A percentile compares a stretch with the other conserved stretches of the same genome.
phyloP scores from a whole-genome alignment of 2,329 filamentous ascomycete species.

The Herpotrichia juniperi region DNA sequence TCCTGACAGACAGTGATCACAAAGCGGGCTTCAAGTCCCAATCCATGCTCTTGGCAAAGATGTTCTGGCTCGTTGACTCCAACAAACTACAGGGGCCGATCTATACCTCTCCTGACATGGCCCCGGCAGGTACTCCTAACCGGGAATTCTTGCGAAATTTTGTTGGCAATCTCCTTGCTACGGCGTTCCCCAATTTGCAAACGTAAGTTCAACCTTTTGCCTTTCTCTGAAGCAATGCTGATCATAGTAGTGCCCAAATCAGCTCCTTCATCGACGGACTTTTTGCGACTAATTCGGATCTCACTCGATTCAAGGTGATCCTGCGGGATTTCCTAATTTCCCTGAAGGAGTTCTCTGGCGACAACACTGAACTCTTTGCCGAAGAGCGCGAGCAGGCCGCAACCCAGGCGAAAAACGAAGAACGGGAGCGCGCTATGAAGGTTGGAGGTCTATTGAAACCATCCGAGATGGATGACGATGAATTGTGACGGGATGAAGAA shows the following conservation, averaged over 20 bases:
- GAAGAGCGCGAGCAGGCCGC: conserved; percentile 95
- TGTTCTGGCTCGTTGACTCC: conserved; percentile 92
- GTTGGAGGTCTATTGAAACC: conserved; percentile 96
- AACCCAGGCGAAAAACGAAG: conserved; percentile 81
- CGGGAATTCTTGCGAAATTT: conserved; percentile 89
- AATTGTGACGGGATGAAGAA: conserved; percentile 75
- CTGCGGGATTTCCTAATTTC: conserved; percentile 97
- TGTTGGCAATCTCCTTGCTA: conserved; percentile 81
- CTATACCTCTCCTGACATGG: conserved; percentile 79
- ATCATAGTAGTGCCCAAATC: conserved; percentile 74
- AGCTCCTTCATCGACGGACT: conserved; percentile 87
- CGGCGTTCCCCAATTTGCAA: conserved; percentile 92
- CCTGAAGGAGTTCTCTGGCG: conserved; percentile 93
- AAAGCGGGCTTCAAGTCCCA: conserved; percentile 99
- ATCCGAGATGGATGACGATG: conserved; percentile 84
- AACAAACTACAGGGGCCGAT: conserved; percentile 93
- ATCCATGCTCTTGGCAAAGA: conserved; percentile 87
- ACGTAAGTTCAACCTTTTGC: conserved; percentile 63
- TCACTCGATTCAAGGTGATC: conserved; percentile 94
- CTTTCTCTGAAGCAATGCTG: conserved; percentile 18
- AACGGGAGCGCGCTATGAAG: conserved; percentile 91
- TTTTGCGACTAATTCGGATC: conserved; percentile 85
- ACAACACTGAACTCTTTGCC: conserved; percentile 91
- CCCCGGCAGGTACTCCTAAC: conserved; percentile 82
- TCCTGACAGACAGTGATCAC: conserved; percentile 95